Evolutionary conservation across 192 early-diverging fungal genomes (phyloP).

Genomic region (Gamsiella multidivaricata): DNA sequence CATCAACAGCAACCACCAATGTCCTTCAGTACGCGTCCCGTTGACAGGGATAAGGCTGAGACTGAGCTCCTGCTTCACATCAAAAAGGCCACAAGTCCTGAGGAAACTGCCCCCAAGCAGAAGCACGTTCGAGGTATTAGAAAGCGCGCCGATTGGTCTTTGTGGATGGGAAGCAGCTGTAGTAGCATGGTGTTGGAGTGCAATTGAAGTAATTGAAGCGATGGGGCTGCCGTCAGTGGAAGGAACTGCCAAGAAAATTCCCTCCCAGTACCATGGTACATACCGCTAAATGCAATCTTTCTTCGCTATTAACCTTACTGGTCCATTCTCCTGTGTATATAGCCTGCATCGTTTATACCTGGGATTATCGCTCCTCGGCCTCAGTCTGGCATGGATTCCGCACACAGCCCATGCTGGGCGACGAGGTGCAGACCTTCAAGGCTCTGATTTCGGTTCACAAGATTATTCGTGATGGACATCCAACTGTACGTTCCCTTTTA

Average conservation of each 20-base stretch:
- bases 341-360: constrained; percentile 92
- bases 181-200: too few relatives aligned
- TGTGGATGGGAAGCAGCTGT: too few relatives aligned
- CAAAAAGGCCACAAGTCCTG: constrained; percentile 88
- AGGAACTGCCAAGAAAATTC: background rate
- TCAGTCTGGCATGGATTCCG: constrained; percentile 89
- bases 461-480: constrained; percentile 93
- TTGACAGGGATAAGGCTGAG: constrained; percentile 82
- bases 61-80: constrained; percentile 87
- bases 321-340: background rate
- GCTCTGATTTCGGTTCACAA: constrained; percentile 95
- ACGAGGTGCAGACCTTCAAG: constrained; percentile 98
- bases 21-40: constrained; percentile 65
- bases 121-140: constrained; percentile 92
- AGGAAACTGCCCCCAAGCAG: constrained; percentile 96
- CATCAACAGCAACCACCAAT: constrained; percentile 16
- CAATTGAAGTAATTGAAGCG: too few relatives aligned
- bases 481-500: constrained; percentile 61
- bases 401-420: constrained; percentile 86
- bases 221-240: background rate
- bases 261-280: too few relatives aligned
- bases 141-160: too few relatives aligned
- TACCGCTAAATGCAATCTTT: background rate
- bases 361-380: constrained; percentile 89
- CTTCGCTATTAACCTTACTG: background rate